A percentile compares a stretch with the other conserved stretches of the same genome.
Evolutionary conservation across 2,329 filamentous ascomycete genomes (phyloP).

Genomic region (Pezicula carpinea): DNA sequence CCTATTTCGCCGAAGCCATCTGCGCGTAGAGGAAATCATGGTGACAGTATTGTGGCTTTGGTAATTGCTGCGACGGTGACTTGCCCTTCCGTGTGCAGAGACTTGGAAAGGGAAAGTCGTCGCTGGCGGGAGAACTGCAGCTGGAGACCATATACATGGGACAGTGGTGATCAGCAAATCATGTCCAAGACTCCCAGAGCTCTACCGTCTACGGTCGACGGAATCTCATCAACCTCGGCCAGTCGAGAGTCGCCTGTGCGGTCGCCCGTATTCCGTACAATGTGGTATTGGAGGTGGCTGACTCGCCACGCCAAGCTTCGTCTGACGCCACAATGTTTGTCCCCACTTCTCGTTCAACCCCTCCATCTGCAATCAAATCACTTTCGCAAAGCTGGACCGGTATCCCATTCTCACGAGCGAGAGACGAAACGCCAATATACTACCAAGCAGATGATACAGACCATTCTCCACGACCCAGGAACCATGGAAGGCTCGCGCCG

Average conservation of each 20-base stretch:
- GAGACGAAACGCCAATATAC: too few species aligned
- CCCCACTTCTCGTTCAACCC: slow-evolving; percentile 5
- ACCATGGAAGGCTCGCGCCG: slow-evolving; percentile 54
- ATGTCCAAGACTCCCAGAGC: too few species aligned
- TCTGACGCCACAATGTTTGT: slow-evolving; percentile 4
- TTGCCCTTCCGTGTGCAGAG: slow-evolving; percentile 7
- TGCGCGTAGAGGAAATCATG: slow-evolving; percentile 70
- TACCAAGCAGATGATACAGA: background rate
- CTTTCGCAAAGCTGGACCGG: background rate
- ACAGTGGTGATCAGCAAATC: too few species aligned
- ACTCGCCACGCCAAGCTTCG: background rate
- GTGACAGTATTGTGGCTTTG: slow-evolving; percentile 6
- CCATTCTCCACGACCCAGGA: slow-evolving; percentile 11
- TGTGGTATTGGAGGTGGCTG: background rate
- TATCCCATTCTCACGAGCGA: background rate
- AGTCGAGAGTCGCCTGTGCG: background rate
- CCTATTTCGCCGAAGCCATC: slow-evolving; percentile 89
- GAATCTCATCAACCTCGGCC: background rate
- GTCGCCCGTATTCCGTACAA: background rate
- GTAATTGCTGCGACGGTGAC: slow-evolving; percentile 8
- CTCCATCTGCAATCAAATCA: slow-evolving; percentile 5
- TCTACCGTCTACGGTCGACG: too few species aligned
- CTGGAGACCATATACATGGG: too few species aligned
- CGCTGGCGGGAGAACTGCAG: too few species aligned
- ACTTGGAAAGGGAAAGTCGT: background rate